Conservation (phyloP, 2,329 filamentous ascomycete genomes). For the Zymoseptoria brevis region DNA sequence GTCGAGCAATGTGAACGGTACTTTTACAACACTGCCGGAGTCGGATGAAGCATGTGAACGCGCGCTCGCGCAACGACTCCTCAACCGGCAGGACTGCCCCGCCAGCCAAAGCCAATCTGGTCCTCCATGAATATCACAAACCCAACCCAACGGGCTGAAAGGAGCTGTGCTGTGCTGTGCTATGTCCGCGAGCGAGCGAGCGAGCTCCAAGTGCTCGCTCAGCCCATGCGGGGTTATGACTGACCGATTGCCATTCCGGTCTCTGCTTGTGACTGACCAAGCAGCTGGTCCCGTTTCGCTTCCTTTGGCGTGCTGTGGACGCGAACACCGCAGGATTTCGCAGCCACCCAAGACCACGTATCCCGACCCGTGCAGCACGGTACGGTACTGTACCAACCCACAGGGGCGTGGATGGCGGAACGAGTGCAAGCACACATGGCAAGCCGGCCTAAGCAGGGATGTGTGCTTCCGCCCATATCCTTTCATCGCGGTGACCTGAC, state of each 20-base stretch:
- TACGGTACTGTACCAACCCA: not conserved
- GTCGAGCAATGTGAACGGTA: not conserved
- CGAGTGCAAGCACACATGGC: slow-evolving; percentile 8
- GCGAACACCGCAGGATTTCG: not conserved
- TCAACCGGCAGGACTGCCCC: not conserved
- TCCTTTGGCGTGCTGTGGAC: not conserved
- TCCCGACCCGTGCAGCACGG: not conserved
- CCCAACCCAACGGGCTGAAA: not conserved
- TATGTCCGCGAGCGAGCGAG: not conserved
- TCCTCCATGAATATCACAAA: not conserved
- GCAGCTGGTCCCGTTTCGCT: not conserved
- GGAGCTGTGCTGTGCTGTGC: not conserved
- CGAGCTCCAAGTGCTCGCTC: not conserved
- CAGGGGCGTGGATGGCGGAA: slow-evolving; percentile 8
- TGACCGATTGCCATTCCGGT: not conserved
- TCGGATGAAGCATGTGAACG: not conserved
- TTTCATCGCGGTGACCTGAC: slow-evolving; percentile 13
- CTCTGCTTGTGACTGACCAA: not conserved
- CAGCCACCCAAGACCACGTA: not conserved
- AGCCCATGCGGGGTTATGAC: not conserved
- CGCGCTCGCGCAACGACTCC: not conserved
- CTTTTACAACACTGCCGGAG: not conserved
- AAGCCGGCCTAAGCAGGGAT: slow-evolving; percentile 13
- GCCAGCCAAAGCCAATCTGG: not conserved
- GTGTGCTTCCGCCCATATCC: slow-evolving; percentile 16